A percentile compares a stretch with the other conserved stretches of the same genome.
phyloP scores from a whole-genome alignment of 2,329 filamentous ascomycete genomes.

The Xenosphaeropsis pyriputrescens region DNA sequence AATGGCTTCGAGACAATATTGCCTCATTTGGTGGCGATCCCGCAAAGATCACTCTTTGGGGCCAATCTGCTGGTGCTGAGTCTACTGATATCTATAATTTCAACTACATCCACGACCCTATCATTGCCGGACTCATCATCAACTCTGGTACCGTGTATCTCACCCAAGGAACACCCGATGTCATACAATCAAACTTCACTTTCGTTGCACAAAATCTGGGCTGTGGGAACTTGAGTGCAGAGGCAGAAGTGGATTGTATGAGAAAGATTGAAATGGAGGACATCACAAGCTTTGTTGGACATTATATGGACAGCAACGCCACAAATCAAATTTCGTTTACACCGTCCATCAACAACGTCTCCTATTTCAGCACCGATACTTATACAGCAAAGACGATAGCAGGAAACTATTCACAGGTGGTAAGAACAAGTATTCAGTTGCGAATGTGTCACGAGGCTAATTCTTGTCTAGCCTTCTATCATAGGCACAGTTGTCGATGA shows the following conservation, averaged over 20 bases:
- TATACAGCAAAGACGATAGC: too few species aligned
- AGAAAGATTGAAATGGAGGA: constrained; percentile 6
- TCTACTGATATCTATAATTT: constrained; percentile 9
- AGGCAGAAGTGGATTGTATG: constrained; percentile 13
- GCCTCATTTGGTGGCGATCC: constrained; percentile 43
- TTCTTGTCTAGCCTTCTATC: too few species aligned
- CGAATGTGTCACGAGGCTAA: too few species aligned
- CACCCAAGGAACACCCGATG: too few species aligned
- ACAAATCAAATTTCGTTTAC: constrained; percentile 7
- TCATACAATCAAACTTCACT: too few species aligned
- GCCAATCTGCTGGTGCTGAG: constrained; percentile 33
- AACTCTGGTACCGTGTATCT: constrained; percentile 14
- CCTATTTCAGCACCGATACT: constrained; percentile 8
- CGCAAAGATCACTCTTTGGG: constrained; percentile 36
- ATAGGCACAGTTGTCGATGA: too few species aligned
- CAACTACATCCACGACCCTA: constrained; percentile 8
- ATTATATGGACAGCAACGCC: constrained; percentile 2
- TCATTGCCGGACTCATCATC: constrained; percentile 11
- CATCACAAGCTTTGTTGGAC: constrained; percentile 4
- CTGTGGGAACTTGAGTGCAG: constrained; percentile 13
- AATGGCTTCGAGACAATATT: constrained; percentile 47
- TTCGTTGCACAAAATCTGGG: constrained; percentile 6
- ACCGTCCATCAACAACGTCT: constrained; percentile 10
- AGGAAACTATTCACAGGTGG: too few species aligned
- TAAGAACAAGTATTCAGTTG: too few species aligned